Evolutionary conservation across 257 asterid genomes (phyloP).

Genomic region (Catharanthus roseus): DNA sequence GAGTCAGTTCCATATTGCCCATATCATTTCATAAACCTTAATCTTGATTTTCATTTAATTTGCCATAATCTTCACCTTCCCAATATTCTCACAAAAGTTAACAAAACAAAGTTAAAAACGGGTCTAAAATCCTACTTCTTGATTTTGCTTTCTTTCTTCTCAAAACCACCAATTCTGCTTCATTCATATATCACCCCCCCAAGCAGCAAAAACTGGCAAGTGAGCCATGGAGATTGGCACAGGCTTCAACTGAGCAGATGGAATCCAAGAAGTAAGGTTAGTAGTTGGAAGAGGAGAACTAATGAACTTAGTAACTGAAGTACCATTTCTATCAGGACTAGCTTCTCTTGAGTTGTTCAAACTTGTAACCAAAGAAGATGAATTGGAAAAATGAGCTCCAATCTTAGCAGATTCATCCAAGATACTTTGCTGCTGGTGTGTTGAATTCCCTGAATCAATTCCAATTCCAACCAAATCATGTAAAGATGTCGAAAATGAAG

Average conservation of each 20-base stretch:
- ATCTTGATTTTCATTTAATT: conserved; percentile 16
- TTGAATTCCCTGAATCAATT: conserved; percentile 19
- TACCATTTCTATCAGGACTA: conserved; percentile 57
- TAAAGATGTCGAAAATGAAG: conserved; percentile 27
- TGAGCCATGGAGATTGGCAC: conserved; percentile 50
- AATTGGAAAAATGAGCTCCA: conserved; percentile 43
- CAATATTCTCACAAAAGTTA: conserved; percentile 23
- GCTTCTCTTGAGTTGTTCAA: conserved; percentile 61
- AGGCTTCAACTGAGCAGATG: conserved; percentile 40
- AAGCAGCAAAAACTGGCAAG: conserved; percentile 64
- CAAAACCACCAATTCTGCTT: not conserved
- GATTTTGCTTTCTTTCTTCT: conserved; percentile 1
- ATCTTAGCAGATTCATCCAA: conserved; percentile 24
- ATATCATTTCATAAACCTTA: conserved; percentile 14
- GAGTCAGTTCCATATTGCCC: conserved; percentile 18
- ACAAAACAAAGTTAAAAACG: conserved; percentile 6
- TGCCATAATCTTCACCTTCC: conserved; percentile 10
- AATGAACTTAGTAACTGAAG: conserved; percentile 19
- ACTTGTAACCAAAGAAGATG: conserved; percentile 63
- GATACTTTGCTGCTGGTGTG: not conserved
- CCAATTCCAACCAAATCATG: conserved; percentile 43
- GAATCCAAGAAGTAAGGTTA: conserved; percentile 33
- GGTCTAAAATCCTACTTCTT: not conserved
- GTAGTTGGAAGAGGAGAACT: conserved; percentile 17
- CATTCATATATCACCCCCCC: conserved; percentile 65